Conservation (phyloP, 1,284 basidiomycete species). For the Earliella scabrosa region DNA sequence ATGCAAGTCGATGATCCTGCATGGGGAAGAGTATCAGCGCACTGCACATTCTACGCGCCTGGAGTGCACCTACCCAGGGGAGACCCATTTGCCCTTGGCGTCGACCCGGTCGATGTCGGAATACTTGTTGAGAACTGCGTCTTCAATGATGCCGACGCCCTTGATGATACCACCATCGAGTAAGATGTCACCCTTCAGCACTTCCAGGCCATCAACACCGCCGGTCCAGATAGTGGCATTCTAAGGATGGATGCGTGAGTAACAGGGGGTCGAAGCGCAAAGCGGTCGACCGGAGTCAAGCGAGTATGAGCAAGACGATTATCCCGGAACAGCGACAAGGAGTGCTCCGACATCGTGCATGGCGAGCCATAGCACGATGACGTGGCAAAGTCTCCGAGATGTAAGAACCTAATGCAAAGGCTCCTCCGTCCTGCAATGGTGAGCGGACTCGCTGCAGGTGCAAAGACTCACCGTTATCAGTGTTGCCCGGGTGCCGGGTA, state of each 20-base stretch:
- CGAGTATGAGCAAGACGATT: not conserved
- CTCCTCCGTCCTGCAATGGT: not conserved
- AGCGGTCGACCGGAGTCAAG: not conserved
- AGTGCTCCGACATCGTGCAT: too few relatives aligned
- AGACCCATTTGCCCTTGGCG: constrained; percentile 29
- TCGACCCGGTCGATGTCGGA: constrained; percentile 24
- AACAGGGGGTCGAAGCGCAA: not conserved
- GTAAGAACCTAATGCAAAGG: not conserved
- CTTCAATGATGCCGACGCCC: constrained; percentile 47
- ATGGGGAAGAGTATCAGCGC: not conserved
- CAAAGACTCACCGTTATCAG: constrained; percentile 35
- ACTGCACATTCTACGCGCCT: not conserved
- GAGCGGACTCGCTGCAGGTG: not conserved
- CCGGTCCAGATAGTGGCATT: constrained; percentile 76
- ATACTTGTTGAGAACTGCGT: constrained; percentile 1
- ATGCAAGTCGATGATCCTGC: constrained; percentile 54
- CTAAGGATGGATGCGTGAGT: constrained; percentile 16
- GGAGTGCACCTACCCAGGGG: constrained; percentile 23
- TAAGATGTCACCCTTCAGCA: constrained; percentile 55
- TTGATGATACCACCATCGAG: constrained; percentile 60
- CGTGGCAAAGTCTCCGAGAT: too few relatives aligned
- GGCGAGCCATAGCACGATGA: too few relatives aligned
- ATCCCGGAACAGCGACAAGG: too few relatives aligned
- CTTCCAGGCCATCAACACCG: constrained; percentile 51
- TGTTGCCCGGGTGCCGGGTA: constrained; percentile 59